These are phyloP conservation scores for Brassica carinata DNA, from an alignment of 345 rosid species.

Conservation along the genomic window DNA sequence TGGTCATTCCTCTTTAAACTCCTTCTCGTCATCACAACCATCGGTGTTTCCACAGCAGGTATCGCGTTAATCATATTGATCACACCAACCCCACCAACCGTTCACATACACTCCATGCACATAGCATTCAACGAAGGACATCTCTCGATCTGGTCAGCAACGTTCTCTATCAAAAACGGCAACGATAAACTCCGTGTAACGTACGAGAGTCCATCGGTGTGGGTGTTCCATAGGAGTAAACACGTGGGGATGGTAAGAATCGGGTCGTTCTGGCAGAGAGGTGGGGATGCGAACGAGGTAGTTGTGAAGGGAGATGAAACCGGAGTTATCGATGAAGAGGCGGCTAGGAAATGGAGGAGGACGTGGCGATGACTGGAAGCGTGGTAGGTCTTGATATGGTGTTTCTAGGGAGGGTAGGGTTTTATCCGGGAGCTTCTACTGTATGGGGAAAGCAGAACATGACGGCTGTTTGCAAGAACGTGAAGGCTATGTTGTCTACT, in stretches of 20 bases:
- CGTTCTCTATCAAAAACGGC: conserved; percentile 30
- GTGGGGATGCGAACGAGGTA: conserved; percentile 16
- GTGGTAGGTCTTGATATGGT: conserved; percentile 8
- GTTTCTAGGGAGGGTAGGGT: conserved; percentile 26
- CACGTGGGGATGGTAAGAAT: background rate
- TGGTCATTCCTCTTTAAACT: conserved; percentile 11
- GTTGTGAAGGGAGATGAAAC: conserved; percentile 23
- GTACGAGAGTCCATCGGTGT: conserved; percentile 14
- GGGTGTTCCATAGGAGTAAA: conserved; percentile 6
- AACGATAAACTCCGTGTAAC: conserved; percentile 20
- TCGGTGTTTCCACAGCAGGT: background rate
- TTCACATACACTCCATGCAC: conserved; percentile 19
- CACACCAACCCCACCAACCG: conserved; percentile 28
- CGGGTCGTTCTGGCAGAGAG: conserved; percentile 9
- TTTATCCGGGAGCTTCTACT: conserved; percentile 25
- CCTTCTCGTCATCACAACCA: background rate
- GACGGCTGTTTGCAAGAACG: conserved; percentile 35
- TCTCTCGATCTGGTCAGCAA: conserved; percentile 25
- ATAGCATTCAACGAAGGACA: conserved; percentile 9
- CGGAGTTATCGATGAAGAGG: conserved; percentile 11
- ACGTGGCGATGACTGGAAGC: conserved; percentile 14
- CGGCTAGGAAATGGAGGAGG: conserved; percentile 6
- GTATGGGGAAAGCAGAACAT: conserved; percentile 33
- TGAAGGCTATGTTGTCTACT: conserved; percentile 1
- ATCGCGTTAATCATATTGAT: conserved; percentile 17